phyloP scores from a whole-genome alignment of 2,329 filamentous ascomycete genomes.

The Ustulina deusta region DNA sequence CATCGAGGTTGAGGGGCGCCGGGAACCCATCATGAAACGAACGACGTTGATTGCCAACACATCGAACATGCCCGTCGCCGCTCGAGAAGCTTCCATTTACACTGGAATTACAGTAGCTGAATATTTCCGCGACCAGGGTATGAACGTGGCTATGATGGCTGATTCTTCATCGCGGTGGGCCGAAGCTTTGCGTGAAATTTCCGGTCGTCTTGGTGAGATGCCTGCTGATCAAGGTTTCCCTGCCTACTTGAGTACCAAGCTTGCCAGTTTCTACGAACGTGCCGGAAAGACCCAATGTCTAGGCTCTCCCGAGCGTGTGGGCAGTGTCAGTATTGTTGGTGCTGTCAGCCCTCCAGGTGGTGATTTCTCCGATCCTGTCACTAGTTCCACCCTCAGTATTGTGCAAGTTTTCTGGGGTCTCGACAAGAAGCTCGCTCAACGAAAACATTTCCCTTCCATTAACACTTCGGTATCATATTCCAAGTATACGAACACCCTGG shows the following conservation, averaged over 20 bases:
- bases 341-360: conserved; percentile 97
- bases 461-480: conserved; percentile 95
- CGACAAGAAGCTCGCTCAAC: conserved; percentile 98
- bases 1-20: conserved; percentile 92
- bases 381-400: conserved; percentile 91
- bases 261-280: conserved; percentile 99
- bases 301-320: conserved; percentile 87
- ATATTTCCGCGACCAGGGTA: conserved; percentile 97
- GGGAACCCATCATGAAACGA: conserved; percentile 99
- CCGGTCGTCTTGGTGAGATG: conserved; percentile 99
- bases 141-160: conserved; percentile 99
- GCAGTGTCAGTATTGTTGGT: conserved; percentile 97
- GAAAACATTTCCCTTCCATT: conserved; percentile 99
- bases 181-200: conserved; percentile 97
- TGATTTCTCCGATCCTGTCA: conserved; percentile 99
- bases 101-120: conserved; percentile 95
- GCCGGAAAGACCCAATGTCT: conserved; percentile 88
- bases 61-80: conserved; percentile 99
- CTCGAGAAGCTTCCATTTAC: conserved; percentile 98
- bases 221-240: conserved; percentile 99
- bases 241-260: conserved; percentile 94
- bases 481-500: conserved; percentile 91
- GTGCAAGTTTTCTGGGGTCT: conserved; percentile 99
- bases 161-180: conserved; percentile 99
- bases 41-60: conserved; percentile 98